Base-by-base conservation (phyloP, 257 asterid species). In the Solanum microdontum region DNA sequence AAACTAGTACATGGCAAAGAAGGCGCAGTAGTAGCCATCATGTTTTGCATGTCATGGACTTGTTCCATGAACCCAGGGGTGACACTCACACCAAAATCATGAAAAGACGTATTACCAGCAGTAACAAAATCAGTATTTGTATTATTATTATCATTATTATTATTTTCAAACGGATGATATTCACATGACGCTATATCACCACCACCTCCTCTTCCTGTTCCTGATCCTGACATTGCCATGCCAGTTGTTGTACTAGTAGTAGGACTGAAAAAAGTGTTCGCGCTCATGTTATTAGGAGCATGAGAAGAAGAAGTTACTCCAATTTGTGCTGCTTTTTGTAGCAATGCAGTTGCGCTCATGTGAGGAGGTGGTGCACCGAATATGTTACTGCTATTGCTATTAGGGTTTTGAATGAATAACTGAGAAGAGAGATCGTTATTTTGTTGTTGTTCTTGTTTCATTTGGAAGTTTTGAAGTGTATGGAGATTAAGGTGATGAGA, bases 301-400 rank as follows among this genome's bases (percentile, higher is more conserved):
- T 60, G 13, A 76, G 83, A n/a, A 82, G 84, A 34, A 84, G 64
- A 92, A 14, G 94, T 90, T 1, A 92, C 98, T 28, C 98, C 98
- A 92, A 94, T 93, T 28, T 92, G 95, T 2, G 98, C 91, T 23
- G 98, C 96, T 69, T 93, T 94, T 69, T 94, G 98, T 26, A 94
- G 91, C 92, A 94, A 66, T 3, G 95, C 94, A 1, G 96, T 94
- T 15, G 98, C 98, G 0, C 96, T 93, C 96, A 94, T 93, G 33
- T 93, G 90, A 24, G 92, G 92, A 77, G 87, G n/a, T 24, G 82
- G 48, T 32, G 82, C 74, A 15, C 72, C 87, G 32, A 80, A 80
- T 0, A 80, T 28, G 64, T 45, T 45, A 14, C 84, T 80, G 10
- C 68, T 45, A 45, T 37, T 90, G 87, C 86, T 88, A 89, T 76